phyloP scores from a whole-genome alignment of 1,139 yeast species.

The Blastobotrys raffinosifermentans region DNA sequence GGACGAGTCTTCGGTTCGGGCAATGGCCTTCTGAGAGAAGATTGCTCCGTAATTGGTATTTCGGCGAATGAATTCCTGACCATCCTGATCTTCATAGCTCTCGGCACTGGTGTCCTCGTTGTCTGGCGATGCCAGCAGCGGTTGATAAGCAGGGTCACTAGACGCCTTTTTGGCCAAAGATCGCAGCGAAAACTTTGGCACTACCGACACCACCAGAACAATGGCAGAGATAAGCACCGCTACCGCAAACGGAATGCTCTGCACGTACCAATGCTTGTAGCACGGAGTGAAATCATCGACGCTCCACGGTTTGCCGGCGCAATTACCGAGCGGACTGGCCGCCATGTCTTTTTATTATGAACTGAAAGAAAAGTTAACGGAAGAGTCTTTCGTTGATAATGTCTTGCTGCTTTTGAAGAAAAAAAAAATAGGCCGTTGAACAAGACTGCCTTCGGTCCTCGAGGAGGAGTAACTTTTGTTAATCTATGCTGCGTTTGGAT shows the following conservation, averaged over 20 bases:
- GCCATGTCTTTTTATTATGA: too few relatives aligned
- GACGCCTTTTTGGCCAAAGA: constrained; percentile 4
- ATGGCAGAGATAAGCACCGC: constrained; percentile 16
- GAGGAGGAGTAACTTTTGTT: too few relatives aligned
- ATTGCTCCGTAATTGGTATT: constrained; percentile 19
- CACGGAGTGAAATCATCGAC: constrained; percentile 27
- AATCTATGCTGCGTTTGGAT: too few relatives aligned
- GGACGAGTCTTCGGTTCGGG: constrained; percentile 7
- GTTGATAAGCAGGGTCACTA: constrained; percentile 22
- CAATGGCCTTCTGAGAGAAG: constrained; percentile 6
- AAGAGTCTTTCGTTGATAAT: too few relatives aligned
- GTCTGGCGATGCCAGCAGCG: constrained; percentile 17
- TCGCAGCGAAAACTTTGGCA: constrained; percentile 14
- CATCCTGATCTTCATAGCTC: constrained; percentile 13
- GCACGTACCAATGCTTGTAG: constrained; percentile 25
- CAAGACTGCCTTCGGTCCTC: too few relatives aligned
- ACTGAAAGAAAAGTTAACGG: too few relatives aligned
- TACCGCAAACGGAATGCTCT: constrained; percentile 20
- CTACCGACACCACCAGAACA: constrained; percentile 14
- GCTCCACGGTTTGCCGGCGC: constrained; percentile 25
- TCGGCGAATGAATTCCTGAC: constrained; percentile 12
- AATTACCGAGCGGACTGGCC: too few relatives aligned
- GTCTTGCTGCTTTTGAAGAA: too few relatives aligned
- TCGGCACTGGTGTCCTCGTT: constrained; percentile 8
- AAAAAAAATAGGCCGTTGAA: too few relatives aligned